A percentile compares a stretch with the other conserved stretches of the same genome.
Evolutionary conservation across 768 basidiomycete genomes (phyloP).

Genomic region (Glaciozyma martinii): DNA sequence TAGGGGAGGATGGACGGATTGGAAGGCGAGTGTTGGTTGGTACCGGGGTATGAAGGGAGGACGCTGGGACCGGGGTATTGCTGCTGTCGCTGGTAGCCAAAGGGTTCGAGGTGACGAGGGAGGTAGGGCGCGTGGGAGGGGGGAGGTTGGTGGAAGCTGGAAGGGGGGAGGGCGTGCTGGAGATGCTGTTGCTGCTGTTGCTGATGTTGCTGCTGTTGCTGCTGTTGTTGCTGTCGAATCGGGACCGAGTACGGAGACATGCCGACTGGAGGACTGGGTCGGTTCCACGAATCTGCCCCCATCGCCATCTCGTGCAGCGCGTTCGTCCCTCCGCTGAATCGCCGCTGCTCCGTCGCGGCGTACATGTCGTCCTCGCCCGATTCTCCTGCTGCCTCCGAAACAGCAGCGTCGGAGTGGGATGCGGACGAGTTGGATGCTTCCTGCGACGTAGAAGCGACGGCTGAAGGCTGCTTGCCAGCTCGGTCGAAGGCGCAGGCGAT

Average conservation of each 20-base stretch:
- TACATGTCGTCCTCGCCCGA: conserved; percentile 23
- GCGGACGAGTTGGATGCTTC: conserved; percentile 9
- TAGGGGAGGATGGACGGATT: neutral
- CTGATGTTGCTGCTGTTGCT: too few species aligned
- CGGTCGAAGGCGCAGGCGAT: conserved; percentile 31
- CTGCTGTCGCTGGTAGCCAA: neutral
- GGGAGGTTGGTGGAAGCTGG: conserved; percentile 2
- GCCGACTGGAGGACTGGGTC: neutral
- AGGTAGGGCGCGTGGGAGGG: conserved; percentile 24
- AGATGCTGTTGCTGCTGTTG: neutral
- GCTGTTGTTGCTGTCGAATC: neutral
- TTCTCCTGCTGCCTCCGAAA: conserved; percentile 6
- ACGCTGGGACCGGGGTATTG: neutral
- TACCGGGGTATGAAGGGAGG: neutral
- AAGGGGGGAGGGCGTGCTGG: neutral
- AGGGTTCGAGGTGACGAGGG: neutral
- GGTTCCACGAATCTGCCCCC: conserved; percentile 5
- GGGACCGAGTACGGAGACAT: conserved; percentile 16
- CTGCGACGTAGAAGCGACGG: conserved; percentile 7
- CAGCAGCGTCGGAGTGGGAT: conserved; percentile 15
- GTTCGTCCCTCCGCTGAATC: neutral
- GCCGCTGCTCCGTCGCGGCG: neutral
- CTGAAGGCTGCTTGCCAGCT: conserved; percentile 8
- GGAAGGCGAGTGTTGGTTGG: too few species aligned
- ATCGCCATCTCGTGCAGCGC: conserved; percentile 7